Conservation (phyloP, 805 yeast genomes). For the Clavispora phyllophila region DNA sequence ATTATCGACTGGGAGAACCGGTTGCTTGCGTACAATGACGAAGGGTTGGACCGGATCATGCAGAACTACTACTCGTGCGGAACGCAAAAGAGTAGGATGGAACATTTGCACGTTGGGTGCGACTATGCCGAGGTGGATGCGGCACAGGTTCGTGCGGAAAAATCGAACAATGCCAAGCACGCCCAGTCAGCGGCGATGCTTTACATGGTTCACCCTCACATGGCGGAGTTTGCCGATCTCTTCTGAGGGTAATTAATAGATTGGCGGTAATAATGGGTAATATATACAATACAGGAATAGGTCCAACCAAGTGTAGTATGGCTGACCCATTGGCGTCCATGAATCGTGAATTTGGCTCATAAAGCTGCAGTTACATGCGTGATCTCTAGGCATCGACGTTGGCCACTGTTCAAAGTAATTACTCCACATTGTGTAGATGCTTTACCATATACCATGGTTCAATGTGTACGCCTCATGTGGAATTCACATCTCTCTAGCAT, state of each 20-base stretch:
- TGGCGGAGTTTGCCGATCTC: slow-evolving; percentile 42
- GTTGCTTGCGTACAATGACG: slow-evolving; percentile 46
- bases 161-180: background rate
- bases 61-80: slow-evolving; percentile 27
- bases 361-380: background rate
- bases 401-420: too few relatives aligned
- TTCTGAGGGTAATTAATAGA: slow-evolving; percentile 20
- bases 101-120: slow-evolving; percentile 7
- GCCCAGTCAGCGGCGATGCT: slow-evolving; percentile 9
- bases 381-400: too few relatives aligned
- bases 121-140: slow-evolving; percentile 3
- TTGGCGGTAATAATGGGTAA: background rate
- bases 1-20: slow-evolving; percentile 62
- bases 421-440: too few relatives aligned
- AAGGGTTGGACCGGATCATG: slow-evolving; percentile 40
- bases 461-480: too few relatives aligned
- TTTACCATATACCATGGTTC: too few relatives aligned
- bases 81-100: slow-evolving; percentile 13
- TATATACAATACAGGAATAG: slow-evolving; percentile 1
- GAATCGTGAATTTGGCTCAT: background rate
- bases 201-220: slow-evolving; percentile 33
- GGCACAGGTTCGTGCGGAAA: background rate
- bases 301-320: background rate
- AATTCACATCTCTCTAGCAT: too few relatives aligned
- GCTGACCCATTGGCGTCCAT: background rate